Percentiles rank a stretch among this genome's conserved stretches.
These are phyloP conservation scores for Nakazawaea populi DNA, from an alignment of 805 yeast species.

Conservation along the genomic window DNA sequence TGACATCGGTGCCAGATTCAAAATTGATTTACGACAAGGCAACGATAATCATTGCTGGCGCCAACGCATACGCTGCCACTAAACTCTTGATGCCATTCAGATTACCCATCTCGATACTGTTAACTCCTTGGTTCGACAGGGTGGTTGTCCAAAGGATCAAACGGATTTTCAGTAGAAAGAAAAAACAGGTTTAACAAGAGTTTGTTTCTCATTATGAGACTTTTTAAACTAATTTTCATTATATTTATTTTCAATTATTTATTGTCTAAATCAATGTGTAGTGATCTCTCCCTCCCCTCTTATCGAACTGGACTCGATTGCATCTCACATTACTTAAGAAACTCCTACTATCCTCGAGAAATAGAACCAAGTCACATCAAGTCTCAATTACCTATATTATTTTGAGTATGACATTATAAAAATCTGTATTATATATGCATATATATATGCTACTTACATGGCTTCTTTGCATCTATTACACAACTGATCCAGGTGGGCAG, in stretches of 20 bases:
- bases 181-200: not conserved
- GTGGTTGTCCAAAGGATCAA: slow-evolving; percentile 25
- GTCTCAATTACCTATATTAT: not conserved
- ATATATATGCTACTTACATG: slow-evolving; percentile 1
- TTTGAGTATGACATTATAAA: not conserved
- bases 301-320: too few relatives aligned
- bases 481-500: slow-evolving; percentile 43
- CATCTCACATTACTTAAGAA: too few relatives aligned
- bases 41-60: slow-evolving; percentile 25
- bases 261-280: not conserved
- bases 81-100: slow-evolving; percentile 25
- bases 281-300: too few relatives aligned
- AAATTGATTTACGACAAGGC: slow-evolving; percentile 20
- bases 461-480: slow-evolving; percentile 57
- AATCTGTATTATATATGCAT: not conserved
- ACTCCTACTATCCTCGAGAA: too few relatives aligned
- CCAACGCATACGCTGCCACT: slow-evolving; percentile 29
- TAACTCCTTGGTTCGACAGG: slow-evolving; percentile 30
- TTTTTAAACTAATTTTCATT: not conserved
- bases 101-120: slow-evolving; percentile 20
- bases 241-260: not conserved
- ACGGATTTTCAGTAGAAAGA: slow-evolving; percentile 13
- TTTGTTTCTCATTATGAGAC: not conserved
- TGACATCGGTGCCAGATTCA: slow-evolving; percentile 7
- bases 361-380: too few relatives aligned